Evolutionary conservation across 2,329 filamentous ascomycete genomes (phyloP), one percentile per base, ranked within the genome.

Genomic region (Fusarium sacchari): DNA sequence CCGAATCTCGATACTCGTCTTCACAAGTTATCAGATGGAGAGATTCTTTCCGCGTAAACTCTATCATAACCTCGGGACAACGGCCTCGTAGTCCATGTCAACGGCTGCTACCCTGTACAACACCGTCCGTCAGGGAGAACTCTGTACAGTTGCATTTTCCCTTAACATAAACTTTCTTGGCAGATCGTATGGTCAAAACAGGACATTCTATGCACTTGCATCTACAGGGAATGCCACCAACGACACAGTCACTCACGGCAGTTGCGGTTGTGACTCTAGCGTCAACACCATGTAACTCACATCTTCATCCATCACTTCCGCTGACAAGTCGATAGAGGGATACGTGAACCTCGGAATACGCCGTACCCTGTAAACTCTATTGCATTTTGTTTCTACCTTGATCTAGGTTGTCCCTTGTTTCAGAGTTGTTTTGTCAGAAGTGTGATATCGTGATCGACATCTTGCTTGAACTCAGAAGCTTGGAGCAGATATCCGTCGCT

Each of bases 381-480:
- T 24, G 14, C 22, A 28, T 40, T 44, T 46, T 43, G 32, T 18
- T 30, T 46, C 39, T 18, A 24, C 14, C 6, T 36, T 28, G 32
- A 46, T 34, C 62, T 34, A 34, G 52, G 32, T 59, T 64, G 39
- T 57, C 46, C 65, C 52, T 55, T 40, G 67, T 70, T 70, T 69
- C 52, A 57, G 36, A 24, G 8, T 32, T 42, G 49, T 65, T 65
- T 65, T 60, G 47, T 36, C 30, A 26, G 22, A 49, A 40, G 30
- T 42, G 40, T 59, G 53, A 59, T 65, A 55, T 58, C 52, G 61
- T n/a, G 47, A 44, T 42, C 50, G 36, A 32, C 34, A 53, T 36
- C 49, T 24, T 68, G 46, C n/a, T 20, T 34, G n/a, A 42, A 49
- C 59, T 46, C 32, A 39, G 30, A 52, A 52, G 20, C 36, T 32